Percentiles rank a stretch among this genome's conserved stretches.
phyloP scores from a whole-genome alignment of 257 asterid genomes.

The Perilla frutescens region DNA sequence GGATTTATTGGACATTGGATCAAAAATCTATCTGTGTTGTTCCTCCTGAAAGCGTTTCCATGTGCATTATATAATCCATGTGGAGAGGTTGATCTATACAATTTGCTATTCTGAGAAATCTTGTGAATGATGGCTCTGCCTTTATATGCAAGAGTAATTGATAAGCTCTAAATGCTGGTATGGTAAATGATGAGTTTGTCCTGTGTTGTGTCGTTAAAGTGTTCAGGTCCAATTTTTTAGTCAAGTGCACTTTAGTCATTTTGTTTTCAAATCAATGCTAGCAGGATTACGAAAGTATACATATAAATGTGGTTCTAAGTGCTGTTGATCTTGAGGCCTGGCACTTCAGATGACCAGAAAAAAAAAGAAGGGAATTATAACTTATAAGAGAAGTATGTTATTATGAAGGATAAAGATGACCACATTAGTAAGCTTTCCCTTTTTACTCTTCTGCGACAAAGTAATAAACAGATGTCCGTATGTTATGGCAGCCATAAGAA shows the following conservation, averaged over 20 bases:
- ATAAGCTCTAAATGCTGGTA: not conserved
- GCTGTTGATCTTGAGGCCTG: slow-evolving; percentile 5
- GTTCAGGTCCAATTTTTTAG: not conserved
- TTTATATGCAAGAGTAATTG: too few relatives aligned
- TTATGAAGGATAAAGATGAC: not conserved
- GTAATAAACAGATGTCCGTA: not conserved
- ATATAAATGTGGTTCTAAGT: not conserved
- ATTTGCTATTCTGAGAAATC: too few relatives aligned
- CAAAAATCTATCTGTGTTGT: not conserved
- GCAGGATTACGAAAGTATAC: not conserved
- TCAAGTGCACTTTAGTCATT: not conserved
- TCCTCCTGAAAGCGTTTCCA: not conserved
- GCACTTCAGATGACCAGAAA: not conserved
- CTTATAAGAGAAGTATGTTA: not conserved
- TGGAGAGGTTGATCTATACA: not conserved
- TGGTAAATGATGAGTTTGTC: not conserved
- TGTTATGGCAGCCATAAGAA: not conserved
- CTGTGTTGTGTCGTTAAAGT: not conserved
- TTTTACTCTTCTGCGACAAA: not conserved
- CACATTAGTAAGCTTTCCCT: not conserved
- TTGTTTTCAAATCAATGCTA: not conserved
- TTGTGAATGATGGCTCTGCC: too few relatives aligned
- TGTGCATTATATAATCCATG: not conserved
- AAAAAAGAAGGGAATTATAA: not conserved
- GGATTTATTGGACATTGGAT: slow-evolving; percentile 3